Base-by-base conservation (phyloP, 352 stramenopile species). In the Phytophthora tubulina region DNA sequence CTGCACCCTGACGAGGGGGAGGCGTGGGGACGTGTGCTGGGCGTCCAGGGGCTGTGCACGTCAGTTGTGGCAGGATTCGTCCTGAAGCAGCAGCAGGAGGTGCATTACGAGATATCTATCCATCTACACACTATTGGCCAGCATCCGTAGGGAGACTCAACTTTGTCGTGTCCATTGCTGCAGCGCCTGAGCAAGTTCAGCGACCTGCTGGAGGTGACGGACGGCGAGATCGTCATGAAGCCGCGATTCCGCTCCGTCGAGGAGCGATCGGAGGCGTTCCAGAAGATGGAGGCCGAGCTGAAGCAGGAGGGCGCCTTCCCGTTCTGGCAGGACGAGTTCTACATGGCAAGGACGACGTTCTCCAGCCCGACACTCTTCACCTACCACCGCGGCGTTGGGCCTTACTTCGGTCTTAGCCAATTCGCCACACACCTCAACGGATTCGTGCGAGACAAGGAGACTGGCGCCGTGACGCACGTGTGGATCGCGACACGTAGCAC, bases 381-480 rank as follows among this genome's bases (percentile, higher is more conserved):
- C 60, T 90, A 82, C 64, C 75, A 94, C 36, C 85, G 87, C n/a
- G 83, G 84, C 27, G 82, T 84, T n/a, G 85, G 77, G 35, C 65
- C 75, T 31, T 79, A 71, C 67, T 94, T 94, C 31, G 85, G 87
- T 2, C 70, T 94, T 31, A 84, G 72, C 33, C 80, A 90, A 61
- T 94, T 82, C 61, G 87, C 79, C 42, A 91, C 84, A 13, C 84
- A 93, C 65, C 70, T 93, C 39, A 94, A 94, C 27, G 85, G 87
- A 31, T 94, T 85, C 38, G 79, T 92, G 38, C 76, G 82, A 13
- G 36, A 78, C 49, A 62, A 72, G 31, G 56, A 63, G 14, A 62
- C 55, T 21, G 54, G 53, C 2, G 42, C 59, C 4, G 73, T 87
- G 27, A 81, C 80, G 21, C 81, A 84, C 49, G 61, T 94, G 35